Conservation (phyloP, 768 basidiomycete genomes). For the Gautieria morchelliformis region DNA sequence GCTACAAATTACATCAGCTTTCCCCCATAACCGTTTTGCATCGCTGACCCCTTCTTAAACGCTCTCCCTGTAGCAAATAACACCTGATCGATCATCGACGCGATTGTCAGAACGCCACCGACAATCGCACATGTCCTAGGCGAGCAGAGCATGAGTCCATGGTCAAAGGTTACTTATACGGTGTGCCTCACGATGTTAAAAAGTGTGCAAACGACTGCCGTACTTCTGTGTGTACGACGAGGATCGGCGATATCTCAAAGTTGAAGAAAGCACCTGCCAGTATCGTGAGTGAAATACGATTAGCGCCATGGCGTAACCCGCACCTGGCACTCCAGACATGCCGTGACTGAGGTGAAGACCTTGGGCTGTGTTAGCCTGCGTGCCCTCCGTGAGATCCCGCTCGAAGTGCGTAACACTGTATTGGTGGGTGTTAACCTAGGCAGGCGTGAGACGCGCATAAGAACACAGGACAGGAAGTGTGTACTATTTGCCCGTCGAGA, state of each 20-base stretch:
- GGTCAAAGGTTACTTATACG: neutral
- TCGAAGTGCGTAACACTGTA: slow-evolving; percentile 96
- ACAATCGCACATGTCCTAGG: slow-evolving; percentile 91
- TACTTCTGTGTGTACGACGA: slow-evolving; percentile 83
- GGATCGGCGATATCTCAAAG: slow-evolving; percentile 95
- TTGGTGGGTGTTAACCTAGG: slow-evolving; percentile 79
- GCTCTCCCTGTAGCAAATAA: slow-evolving; percentile 75
- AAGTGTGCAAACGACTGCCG: slow-evolving; percentile 97
- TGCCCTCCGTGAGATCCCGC: slow-evolving; percentile 69
- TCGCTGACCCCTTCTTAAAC: slow-evolving; percentile 49
- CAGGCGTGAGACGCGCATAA: slow-evolving; percentile 3
- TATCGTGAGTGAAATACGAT: neutral
- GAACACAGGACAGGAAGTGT: slow-evolving; percentile 16
- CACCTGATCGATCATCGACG: slow-evolving; percentile 76
- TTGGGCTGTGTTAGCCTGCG: slow-evolving; percentile 38
- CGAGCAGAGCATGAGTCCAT: slow-evolving; percentile 2
- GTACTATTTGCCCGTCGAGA: slow-evolving; percentile 60
- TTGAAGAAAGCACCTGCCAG: slow-evolving; percentile 72
- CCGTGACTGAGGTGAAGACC: slow-evolving; percentile 72
- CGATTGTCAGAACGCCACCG: slow-evolving; percentile 93
- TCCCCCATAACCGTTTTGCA: slow-evolving; percentile 12
- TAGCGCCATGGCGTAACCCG: slow-evolving; percentile 6
- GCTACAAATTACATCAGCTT: slow-evolving; percentile 13
- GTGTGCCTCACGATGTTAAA: slow-evolving; percentile 74
- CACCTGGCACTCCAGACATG: slow-evolving; percentile 59